These are phyloP conservation scores for Paecilomyces fulvus DNA, from an alignment of 2,329 filamentous ascomycete genomes.

Conservation along the genomic window DNA sequence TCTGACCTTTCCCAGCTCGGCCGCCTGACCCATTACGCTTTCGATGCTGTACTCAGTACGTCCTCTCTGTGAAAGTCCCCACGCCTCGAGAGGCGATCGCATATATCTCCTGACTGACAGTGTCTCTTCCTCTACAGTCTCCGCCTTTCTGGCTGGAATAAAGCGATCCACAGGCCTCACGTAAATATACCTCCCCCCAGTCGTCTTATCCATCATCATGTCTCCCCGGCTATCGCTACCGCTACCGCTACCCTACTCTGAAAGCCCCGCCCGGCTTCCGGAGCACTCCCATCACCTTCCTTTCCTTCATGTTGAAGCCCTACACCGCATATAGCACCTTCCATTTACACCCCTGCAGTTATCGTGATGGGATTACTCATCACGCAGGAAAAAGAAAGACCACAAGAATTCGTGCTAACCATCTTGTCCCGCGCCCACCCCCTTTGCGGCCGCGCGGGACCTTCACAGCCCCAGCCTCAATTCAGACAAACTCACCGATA, in stretches of 20 bases:
- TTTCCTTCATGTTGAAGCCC: not conserved
- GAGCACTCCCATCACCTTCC: not conserved
- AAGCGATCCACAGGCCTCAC: slow-evolving; percentile 95
- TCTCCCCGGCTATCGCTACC: slow-evolving; percentile 1
- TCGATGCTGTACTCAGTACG: slow-evolving; percentile 87
- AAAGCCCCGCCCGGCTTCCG: not conserved
- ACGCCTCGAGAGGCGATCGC: not conserved
- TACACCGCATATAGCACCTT: not conserved
- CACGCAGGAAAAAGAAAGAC: not conserved
- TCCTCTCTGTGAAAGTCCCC: slow-evolving; percentile 12
- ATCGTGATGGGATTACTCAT: not conserved
- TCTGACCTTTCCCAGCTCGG: slow-evolving; percentile 67
- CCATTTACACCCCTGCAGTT: not conserved
- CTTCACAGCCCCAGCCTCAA: slow-evolving; percentile 62
- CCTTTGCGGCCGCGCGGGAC: slow-evolving; percentile 20
- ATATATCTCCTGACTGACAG: not conserved
- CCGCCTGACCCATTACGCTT: slow-evolving; percentile 86
- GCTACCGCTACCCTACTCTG: not conserved
- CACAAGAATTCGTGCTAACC: slow-evolving; percentile 16
- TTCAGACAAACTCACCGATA: slow-evolving; percentile 75
- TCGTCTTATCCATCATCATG: not conserved
- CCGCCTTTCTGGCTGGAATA: slow-evolving; percentile 91
- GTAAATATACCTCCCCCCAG: slow-evolving; percentile 53
- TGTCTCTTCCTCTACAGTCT: slow-evolving; percentile 51
- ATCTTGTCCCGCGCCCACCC: slow-evolving; percentile 18